Base-by-base conservation (phyloP, 2,329 filamentous ascomycete species). In the Truncatella angustata region DNA sequence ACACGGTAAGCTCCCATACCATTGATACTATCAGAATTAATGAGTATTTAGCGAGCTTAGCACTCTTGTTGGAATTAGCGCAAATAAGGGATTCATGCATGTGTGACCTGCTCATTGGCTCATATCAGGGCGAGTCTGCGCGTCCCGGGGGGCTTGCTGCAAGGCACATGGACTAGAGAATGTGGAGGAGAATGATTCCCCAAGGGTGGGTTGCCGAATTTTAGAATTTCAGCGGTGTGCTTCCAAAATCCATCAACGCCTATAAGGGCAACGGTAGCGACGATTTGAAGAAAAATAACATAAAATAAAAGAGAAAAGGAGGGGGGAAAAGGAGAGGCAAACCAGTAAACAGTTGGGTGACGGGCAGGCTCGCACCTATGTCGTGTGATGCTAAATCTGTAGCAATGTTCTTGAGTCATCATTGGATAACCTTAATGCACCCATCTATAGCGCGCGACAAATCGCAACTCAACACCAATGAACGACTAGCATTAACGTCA, bases 151-250 rank as follows among this genome's bases (percentile, higher is more conserved):
- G 21, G 14, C 26, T 18, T 46, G 43, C 18, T 35, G 43, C 43
- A 46, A 46, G 43, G 43, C 43, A 35, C 43, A 46, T 26, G 43
- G 43, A 46, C 40, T 44, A 30, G 10, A 44, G 24, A 16, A 30
- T 5, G 24, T 4, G 16, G 14, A 24, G 40, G 24, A 7, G 21
- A 23, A 21, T 44, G 40, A 44, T 44, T 28, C 40, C 28, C 24
- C 40, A 44, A 23, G 40, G 40, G 23, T 21, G 39, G 7, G 14
- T 44, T n/a, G 28, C 28, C 28, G 28, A 32, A 32, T 32, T 32
- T 32, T 14, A 14, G 7, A 14, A 32, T 9, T 32, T n/a, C n/a
- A n/a, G n/a, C n/a, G n/a, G n/a, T n/a, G n/a, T n/a, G n/a, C 28
- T 7, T 14, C 28, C 14, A 32, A 7, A 32, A 7, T 32, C 7